Conservation (phyloP, 768 basidiomycete genomes). For the Boletus edulis region DNA sequence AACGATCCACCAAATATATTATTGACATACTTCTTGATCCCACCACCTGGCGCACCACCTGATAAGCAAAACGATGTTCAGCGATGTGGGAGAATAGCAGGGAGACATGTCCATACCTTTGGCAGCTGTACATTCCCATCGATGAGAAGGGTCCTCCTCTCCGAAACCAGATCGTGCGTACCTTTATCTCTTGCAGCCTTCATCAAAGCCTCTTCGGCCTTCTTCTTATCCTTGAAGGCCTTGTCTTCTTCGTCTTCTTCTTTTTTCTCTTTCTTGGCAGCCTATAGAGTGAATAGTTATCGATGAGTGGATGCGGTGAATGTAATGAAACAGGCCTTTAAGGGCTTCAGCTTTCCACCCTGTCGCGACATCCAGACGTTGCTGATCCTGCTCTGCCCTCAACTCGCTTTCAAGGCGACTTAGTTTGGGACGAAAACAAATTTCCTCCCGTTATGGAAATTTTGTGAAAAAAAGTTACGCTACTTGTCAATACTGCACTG, state of each 20-base stretch:
- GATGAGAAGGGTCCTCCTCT: background rate
- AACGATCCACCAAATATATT: conserved; percentile 1
- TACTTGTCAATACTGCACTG: too few species aligned
- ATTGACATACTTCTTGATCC: conserved; percentile 81
- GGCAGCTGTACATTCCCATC: conserved; percentile 16
- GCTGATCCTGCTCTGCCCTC: background rate
- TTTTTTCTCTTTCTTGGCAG: conserved; percentile 79
- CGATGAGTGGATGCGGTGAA: too few species aligned
- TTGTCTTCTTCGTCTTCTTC: conserved; percentile 68
- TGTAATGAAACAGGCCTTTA: conserved; percentile 52
- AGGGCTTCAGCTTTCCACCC: conserved; percentile 84
- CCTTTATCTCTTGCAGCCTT: conserved; percentile 77
- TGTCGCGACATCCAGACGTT: conserved; percentile 47
- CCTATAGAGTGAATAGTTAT: conserved; percentile 37
- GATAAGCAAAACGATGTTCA: background rate
- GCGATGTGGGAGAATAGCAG: conserved; percentile 3
- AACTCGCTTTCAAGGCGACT: too few species aligned
- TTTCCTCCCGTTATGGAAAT: conserved; percentile 4
- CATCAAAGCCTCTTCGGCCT: conserved; percentile 67
- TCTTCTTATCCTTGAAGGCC: conserved; percentile 76
- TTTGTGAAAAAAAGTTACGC: background rate
- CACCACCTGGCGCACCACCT: conserved; percentile 70
- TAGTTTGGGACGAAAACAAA: conserved; percentile 8
- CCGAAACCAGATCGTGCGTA: conserved; percentile 27
- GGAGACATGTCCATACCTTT: conserved; percentile 26